Percentiles rank a stretch among this genome's conserved stretches.
Evolutionary conservation across 495 filamentous ascomycete genomes (phyloP).

Genomic region (Trichocladium uniseriatum): DNA sequence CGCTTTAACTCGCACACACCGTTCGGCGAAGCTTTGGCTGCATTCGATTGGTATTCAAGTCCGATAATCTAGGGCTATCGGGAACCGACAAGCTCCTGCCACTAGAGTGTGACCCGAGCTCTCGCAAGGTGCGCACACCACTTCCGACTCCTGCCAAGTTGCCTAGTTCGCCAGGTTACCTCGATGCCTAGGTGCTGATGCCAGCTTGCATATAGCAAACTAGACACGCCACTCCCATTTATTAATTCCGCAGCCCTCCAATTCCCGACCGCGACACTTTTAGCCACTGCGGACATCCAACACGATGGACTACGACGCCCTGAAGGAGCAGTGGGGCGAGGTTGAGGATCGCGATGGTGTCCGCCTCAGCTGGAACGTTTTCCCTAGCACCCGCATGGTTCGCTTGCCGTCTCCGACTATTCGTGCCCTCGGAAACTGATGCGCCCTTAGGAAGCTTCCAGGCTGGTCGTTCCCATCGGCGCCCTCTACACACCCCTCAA

Average conservation of each 20-base stretch:
- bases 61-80: too few species aligned
- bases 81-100: too few species aligned
- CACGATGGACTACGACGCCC: constrained; percentile 46
- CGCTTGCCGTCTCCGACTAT: neutral
- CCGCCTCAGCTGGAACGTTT: constrained; percentile 97
- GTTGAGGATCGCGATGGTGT: constrained; percentile 96
- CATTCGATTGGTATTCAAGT: neutral
- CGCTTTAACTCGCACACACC: neutral
- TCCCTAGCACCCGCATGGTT: constrained; percentile 96
- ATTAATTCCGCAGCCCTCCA: neutral
- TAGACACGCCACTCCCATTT: neutral
- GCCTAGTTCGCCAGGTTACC: neutral
- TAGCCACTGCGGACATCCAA: neutral
- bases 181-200: constrained; percentile 21
- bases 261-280: neutral
- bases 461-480: constrained; percentile 94
- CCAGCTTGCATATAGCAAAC: constrained; percentile 20
- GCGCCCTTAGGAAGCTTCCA: constrained; percentile 71
- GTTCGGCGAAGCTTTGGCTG: too few species aligned
- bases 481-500: constrained; percentile 95
- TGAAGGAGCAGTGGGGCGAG: constrained; percentile 97
- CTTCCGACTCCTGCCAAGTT: neutral
- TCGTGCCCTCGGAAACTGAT: constrained; percentile 13
- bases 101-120: too few species aligned
- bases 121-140: constrained; percentile 7